These are phyloP conservation scores for Psilocybe cubensis DNA, from an alignment of 768 basidiomycete genomes.

Conservation along the genomic window DNA sequence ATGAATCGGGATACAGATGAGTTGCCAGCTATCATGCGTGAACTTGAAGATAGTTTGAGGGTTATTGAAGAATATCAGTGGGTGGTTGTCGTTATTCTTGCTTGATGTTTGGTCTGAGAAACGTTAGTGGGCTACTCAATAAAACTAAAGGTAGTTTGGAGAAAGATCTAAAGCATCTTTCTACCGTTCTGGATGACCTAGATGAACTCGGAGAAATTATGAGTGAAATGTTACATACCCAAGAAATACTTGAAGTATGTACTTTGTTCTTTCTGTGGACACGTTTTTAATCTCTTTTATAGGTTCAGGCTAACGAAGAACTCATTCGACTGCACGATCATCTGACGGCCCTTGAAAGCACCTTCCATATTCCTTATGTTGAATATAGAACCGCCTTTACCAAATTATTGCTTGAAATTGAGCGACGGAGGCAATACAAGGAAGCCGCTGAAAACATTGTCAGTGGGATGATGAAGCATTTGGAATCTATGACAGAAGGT, in stretches of 20 bases:
- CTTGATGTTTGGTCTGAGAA: background rate
- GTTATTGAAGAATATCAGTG: slow-evolving; percentile 63
- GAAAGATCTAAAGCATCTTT: slow-evolving; percentile 53
- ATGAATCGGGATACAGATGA: slow-evolving; percentile 85
- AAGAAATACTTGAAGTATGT: slow-evolving; percentile 68
- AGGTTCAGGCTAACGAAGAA: slow-evolving; percentile 58
- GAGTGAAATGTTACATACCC: slow-evolving; percentile 73
- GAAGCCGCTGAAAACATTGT: slow-evolving; percentile 70
- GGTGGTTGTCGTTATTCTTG: slow-evolving; percentile 26
- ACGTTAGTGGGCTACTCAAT: slow-evolving; percentile 58
- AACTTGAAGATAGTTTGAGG: slow-evolving; percentile 63
- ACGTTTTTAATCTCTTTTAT: slow-evolving; percentile 3
- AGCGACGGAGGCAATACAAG: slow-evolving; percentile 65
- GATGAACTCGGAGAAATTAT: slow-evolving; percentile 83
- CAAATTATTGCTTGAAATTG: slow-evolving; percentile 75
- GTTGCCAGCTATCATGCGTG: slow-evolving; percentile 72
- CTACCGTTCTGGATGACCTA: slow-evolving; percentile 59
- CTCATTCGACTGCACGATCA: slow-evolving; percentile 62
- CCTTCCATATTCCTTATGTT: slow-evolving; percentile 64
- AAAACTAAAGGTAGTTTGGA: slow-evolving; percentile 45
- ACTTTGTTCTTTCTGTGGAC: background rate
- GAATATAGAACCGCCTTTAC: slow-evolving; percentile 75
- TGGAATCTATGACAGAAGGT: slow-evolving; percentile 74
- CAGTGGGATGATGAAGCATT: slow-evolving; percentile 62
- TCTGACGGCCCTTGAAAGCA: slow-evolving; percentile 59